Evolutionary conservation across 148 eudicot species (phyloP).

Genomic region (Gaultheria prostrata): DNA sequence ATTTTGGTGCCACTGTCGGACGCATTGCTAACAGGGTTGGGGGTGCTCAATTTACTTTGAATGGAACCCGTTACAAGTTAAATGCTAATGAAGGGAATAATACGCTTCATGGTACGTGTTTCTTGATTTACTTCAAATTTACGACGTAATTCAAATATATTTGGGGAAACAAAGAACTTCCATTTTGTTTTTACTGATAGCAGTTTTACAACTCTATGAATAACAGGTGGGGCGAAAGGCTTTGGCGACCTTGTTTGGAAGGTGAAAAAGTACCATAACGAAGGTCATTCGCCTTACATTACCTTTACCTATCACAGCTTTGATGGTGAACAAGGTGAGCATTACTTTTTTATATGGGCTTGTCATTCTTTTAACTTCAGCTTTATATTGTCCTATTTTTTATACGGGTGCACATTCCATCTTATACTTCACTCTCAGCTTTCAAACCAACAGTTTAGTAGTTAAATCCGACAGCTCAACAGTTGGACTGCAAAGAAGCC

Average conservation of each 20-base stretch:
- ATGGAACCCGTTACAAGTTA: conserved; percentile 63
- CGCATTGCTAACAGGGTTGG: conserved; percentile 80
- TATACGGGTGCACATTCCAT: background rate
- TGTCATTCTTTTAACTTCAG: background rate
- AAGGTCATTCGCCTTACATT: conserved; percentile 41
- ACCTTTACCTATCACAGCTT: conserved; percentile 56
- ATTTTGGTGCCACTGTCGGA: conserved; percentile 75
- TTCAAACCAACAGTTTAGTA: background rate
- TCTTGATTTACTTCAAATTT: background rate
- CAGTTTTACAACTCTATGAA: background rate
- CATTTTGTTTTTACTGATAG: background rate
- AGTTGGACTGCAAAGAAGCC: too few species aligned
- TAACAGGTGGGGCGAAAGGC: conserved; percentile 68
- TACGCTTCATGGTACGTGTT: conserved; percentile 66
- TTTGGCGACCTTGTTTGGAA: conserved; percentile 61
- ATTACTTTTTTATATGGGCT: background rate
- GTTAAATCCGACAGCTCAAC: too few species aligned
- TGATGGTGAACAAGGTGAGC: conserved; percentile 71
- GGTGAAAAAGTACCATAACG: conserved; percentile 42
- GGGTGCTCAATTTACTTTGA: conserved; percentile 59
- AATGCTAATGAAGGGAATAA: conserved; percentile 53
- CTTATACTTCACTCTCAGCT: background rate
- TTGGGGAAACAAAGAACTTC: background rate
- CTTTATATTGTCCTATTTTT: background rate
- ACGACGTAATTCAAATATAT: background rate